phyloP scores from a whole-genome alignment of 75 land plant genomes.

The Selaginella moellendorffii region DNA sequence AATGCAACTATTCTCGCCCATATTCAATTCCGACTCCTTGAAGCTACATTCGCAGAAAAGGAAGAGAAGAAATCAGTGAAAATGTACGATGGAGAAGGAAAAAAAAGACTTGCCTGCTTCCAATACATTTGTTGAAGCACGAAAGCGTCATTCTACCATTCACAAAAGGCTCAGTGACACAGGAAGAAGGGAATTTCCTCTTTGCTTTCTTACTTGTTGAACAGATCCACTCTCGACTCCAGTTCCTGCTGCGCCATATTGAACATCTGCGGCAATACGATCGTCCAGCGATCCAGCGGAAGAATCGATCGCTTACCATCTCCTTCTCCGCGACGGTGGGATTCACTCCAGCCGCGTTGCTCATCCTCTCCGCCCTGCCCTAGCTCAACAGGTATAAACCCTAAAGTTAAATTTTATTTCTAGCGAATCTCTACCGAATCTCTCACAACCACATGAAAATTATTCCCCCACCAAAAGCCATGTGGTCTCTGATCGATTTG shows the following conservation, averaged over 20 bases:
- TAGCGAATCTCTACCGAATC: too few relatives aligned
- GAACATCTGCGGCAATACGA: constrained; percentile 28
- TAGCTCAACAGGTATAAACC: not conserved
- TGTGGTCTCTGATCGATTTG: too few relatives aligned
- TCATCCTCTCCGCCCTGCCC: not conserved
- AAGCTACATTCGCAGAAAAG: constrained; percentile 30
- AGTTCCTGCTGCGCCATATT: constrained; percentile 48
- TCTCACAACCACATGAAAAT: too few relatives aligned
- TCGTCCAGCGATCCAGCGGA: not conserved
- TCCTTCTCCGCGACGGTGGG: not conserved
- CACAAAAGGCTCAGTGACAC: not conserved
- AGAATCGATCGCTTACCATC: not conserved
- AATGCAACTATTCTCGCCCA: constrained; percentile 95
- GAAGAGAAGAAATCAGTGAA: not conserved
- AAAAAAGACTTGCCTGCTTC: constrained; percentile 36
- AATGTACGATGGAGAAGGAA: not conserved
- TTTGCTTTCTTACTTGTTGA: constrained; percentile 49
- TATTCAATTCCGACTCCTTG: constrained; percentile 80
- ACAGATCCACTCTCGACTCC: constrained; percentile 53
- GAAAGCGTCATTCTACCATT: constrained; percentile 53
- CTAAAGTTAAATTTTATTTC: too few relatives aligned
- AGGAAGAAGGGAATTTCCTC: not conserved
- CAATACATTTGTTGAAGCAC: constrained; percentile 75
- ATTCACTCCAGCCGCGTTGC: not conserved
- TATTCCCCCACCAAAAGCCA: too few relatives aligned